These are phyloP conservation scores for Baorangia bicolor DNA, from an alignment of 768 basidiomycete species.

Conservation along the genomic window DNA sequence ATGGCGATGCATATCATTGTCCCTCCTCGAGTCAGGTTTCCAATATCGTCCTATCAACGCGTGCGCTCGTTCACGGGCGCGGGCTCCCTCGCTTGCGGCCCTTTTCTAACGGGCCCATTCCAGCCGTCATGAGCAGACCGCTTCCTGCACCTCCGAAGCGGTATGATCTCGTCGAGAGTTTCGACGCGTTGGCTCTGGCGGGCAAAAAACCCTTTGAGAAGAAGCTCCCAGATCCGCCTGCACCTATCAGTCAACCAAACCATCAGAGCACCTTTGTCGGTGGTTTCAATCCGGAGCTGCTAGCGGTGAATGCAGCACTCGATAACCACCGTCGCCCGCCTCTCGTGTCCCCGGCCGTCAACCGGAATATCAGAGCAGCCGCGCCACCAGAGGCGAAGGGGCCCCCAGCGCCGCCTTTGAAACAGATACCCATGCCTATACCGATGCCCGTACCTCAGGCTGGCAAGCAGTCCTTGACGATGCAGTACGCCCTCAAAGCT, in stretches of 20 bases:
- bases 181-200: conserved; percentile 35
- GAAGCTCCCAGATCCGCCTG: conserved; percentile 13
- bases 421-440: conserved; percentile 17
- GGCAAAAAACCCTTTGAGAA: conserved; percentile 17
- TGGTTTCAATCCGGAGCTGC: conserved; percentile 40
- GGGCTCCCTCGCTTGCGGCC: conserved; percentile 12
- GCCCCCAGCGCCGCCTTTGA: conserved; percentile 3
- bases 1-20: conserved; percentile 14
- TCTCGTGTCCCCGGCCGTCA: conserved; percentile 3
- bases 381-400: background rate
- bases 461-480: conserved; percentile 17
- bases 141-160: conserved; percentile 12
- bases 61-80: conserved; percentile 3
- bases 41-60: conserved; percentile 12
- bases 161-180: conserved; percentile 32
- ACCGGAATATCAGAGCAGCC: background rate
- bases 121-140: conserved; percentile 22
- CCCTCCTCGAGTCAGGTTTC: conserved; percentile 19
- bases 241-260: background rate
- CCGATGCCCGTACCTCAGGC: conserved; percentile 37
- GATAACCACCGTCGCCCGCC: conserved; percentile 11
- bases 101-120: conserved; percentile 1
- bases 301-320: conserved; percentile 7
- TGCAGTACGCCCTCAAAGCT: conserved; percentile 24
- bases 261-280: conserved; percentile 41